Evolutionary conservation across 2,329 filamentous ascomycete species (phyloP).

Genomic region (Ophiostoma populinum): DNA sequence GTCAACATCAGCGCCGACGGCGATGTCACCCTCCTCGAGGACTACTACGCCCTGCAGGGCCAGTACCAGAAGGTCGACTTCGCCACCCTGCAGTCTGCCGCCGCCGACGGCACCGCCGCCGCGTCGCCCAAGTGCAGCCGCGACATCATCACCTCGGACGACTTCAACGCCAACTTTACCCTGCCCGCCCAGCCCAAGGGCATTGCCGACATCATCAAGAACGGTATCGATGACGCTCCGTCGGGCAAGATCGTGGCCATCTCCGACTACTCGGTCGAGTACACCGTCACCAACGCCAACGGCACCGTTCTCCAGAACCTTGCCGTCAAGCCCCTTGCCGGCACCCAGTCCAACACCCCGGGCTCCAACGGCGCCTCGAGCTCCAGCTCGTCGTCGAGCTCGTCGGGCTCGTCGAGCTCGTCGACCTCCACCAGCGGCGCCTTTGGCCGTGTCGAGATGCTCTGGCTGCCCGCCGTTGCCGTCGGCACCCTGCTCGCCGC

Average conservation of each 20-base stretch:
- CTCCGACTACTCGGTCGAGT: conserved; percentile 33
- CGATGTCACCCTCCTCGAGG: conserved; percentile 38
- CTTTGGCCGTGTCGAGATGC: conserved; percentile 6
- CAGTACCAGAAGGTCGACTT: conserved; percentile 66
- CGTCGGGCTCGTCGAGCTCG: conserved; percentile 3
- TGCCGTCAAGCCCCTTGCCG: conserved; percentile 27
- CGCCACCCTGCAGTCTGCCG: conserved; percentile 43
- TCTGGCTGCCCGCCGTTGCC: conserved; percentile 5
- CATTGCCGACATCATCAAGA: conserved; percentile 54
- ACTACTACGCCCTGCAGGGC: conserved; percentile 56
- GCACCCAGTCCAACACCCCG: conserved; percentile 27
- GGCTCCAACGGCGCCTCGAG: conserved; percentile 21
- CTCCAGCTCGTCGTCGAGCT: conserved; percentile 4
- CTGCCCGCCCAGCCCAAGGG: conserved; percentile 52
- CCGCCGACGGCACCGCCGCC: conserved; percentile 32
- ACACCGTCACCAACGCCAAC: conserved; percentile 44
- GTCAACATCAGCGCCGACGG: conserved; percentile 42
- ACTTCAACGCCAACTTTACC: conserved; percentile 66
- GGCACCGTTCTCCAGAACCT: conserved; percentile 39
- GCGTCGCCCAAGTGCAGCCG: conserved; percentile 45
- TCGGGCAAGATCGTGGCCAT: conserved; percentile 48
- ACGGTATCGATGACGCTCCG: conserved; percentile 51
- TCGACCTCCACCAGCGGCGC: conserved; percentile 11
- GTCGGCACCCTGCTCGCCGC: conserved; percentile 4
- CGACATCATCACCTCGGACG: conserved; percentile 44